phyloP scores from a whole-genome alignment of 768 basidiomycete genomes.

The Asterophora parasitica region DNA sequence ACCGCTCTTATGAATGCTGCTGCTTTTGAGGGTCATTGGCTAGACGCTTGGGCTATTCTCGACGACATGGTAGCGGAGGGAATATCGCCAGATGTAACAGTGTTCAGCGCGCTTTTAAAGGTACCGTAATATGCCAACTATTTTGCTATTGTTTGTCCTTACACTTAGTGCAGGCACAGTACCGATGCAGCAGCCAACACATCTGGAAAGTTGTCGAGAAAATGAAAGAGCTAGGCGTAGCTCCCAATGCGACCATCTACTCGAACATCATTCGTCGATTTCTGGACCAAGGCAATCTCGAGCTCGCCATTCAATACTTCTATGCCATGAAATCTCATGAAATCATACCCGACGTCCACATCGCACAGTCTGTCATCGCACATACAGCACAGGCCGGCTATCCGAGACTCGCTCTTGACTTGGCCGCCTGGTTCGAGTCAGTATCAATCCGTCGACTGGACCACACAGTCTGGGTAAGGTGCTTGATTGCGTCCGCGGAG shows the following conservation, averaged over 20 bases:
- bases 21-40: conserved; percentile 34
- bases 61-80: conserved; percentile 61
- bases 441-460: conserved; percentile 49
- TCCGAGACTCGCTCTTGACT: conserved; percentile 67
- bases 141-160: conserved; percentile 4
- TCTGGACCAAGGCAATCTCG: conserved; percentile 46
- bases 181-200: conserved; percentile 31
- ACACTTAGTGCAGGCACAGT: conserved; percentile 39
- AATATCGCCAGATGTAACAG: conserved; percentile 42
- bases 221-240: conserved; percentile 47
- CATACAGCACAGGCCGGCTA: conserved; percentile 49
- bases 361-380: conserved; percentile 48
- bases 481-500: conserved; percentile 61
- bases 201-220: conserved; percentile 47
- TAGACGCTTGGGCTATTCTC: conserved; percentile 60
- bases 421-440: conserved; percentile 58
- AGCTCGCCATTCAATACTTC: conserved; percentile 59
- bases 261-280: conserved; percentile 47
- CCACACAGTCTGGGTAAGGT: conserved; percentile 56
- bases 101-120: conserved; percentile 57
- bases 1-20: conserved; percentile 50
- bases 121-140: conserved; percentile 31
- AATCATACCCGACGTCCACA: conserved; percentile 44
- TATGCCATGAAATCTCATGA: conserved; percentile 51
- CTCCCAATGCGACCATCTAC: conserved; percentile 51